phyloP scores from a whole-genome alignment of 257 asterid genomes.

The Solanum pinnatisectum region DNA sequence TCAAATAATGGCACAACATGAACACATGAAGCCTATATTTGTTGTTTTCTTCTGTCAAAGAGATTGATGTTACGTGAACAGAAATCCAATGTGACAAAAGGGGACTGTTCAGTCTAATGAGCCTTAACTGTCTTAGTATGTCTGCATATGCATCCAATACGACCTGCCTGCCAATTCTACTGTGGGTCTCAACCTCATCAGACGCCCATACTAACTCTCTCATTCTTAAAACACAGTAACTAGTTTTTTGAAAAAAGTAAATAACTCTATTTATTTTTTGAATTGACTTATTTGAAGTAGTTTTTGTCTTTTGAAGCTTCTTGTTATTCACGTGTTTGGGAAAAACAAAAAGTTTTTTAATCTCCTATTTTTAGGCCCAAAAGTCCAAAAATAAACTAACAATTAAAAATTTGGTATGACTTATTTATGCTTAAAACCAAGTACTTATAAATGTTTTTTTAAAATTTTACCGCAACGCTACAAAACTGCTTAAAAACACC shows the following conservation, averaged over 20 bases:
- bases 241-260: slow-evolving; percentile 1
- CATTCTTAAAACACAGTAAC: slow-evolving; percentile 8
- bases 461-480: no score
- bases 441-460: no score
- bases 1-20: neutral
- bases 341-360: no score
- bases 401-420: no score
- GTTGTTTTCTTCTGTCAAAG: neutral
- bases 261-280: neutral
- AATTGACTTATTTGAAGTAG: no score
- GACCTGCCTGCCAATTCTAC: slow-evolving; percentile 19
- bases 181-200: slow-evolving; percentile 17
- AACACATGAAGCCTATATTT: neutral
- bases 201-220: slow-evolving; percentile 13
- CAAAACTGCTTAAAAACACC: no score
- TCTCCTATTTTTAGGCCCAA: no score
- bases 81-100: slow-evolving; percentile 2
- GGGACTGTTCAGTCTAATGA: neutral
- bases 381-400: no score
- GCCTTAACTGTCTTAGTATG: slow-evolving; percentile 2
- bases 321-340: no score
- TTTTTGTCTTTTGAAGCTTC: no score
- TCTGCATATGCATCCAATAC: slow-evolving; percentile 13
- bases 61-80: neutral
- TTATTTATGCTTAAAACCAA: no score